Percentiles rank a stretch among this genome's conserved stretches.
phyloP scores from a whole-genome alignment of 2,329 filamentous ascomycete species.

The Monascus ruber region DNA sequence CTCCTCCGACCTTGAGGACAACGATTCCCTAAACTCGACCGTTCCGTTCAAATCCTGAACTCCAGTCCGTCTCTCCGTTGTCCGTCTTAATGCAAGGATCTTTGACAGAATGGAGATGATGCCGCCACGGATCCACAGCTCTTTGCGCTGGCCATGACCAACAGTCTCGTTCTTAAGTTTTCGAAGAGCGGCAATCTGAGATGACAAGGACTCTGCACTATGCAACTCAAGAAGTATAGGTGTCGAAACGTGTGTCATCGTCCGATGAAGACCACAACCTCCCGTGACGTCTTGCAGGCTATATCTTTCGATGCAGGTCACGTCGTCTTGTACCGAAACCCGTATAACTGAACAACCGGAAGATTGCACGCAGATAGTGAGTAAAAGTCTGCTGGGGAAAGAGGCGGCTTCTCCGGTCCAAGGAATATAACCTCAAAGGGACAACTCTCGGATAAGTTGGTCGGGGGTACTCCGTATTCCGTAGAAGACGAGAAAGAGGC shows the following conservation, averaged over 20 bases:
- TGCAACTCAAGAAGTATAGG: slow-evolving; percentile 48
- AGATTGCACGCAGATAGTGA: too few species aligned
- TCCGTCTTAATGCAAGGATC: slow-evolving; percentile 36
- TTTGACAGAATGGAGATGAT: slow-evolving; percentile 44
- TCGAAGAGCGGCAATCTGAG: slow-evolving; percentile 48
- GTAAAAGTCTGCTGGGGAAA: too few species aligned
- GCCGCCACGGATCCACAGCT: slow-evolving; percentile 61
- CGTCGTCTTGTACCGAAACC: background rate
- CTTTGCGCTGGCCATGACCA: slow-evolving; percentile 78
- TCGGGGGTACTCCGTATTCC: too few species aligned
- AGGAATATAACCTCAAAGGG: too few species aligned
- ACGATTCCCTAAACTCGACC: slow-evolving; percentile 12
- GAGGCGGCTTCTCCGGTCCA: too few species aligned
- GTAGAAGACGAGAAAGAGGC: too few species aligned
- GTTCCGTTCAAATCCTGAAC: slow-evolving; percentile 18
- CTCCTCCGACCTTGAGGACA: slow-evolving; percentile 43
- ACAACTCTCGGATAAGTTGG: too few species aligned
- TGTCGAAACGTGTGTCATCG: slow-evolving; percentile 45
- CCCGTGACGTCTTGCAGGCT: slow-evolving; percentile 4
- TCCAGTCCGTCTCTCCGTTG: slow-evolving; percentile 19
- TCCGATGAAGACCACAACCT: slow-evolving; percentile 20
- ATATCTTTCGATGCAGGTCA: slow-evolving; percentile 4
- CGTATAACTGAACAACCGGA: too few species aligned
- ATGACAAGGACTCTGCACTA: slow-evolving; percentile 35
- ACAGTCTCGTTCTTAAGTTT: slow-evolving; percentile 80